Conservation (phyloP, 305 asterid species). For the Fraxinus angustifolia region DNA sequence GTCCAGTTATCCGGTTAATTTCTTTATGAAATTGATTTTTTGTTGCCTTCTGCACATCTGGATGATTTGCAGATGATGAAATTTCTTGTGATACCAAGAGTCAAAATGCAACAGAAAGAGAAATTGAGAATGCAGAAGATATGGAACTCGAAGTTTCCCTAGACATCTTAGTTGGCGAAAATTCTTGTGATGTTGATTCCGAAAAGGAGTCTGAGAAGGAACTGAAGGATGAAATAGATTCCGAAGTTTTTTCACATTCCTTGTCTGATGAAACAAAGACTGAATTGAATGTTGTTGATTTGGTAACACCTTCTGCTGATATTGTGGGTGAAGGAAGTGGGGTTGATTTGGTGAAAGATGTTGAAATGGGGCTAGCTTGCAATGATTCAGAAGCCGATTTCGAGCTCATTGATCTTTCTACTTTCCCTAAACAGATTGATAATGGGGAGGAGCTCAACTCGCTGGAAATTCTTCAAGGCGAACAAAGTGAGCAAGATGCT, state of each 20-base stretch:
- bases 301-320: background rate
- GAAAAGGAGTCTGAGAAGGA: background rate
- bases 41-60: background rate
- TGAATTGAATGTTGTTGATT: background rate
- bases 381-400: background rate
- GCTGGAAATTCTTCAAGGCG: background rate
- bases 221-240: background rate
- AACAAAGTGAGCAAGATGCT: background rate
- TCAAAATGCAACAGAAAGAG: slow-evolving; percentile 7
- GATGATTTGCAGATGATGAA: slow-evolving; percentile 7
- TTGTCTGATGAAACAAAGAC: slow-evolving; percentile 3
- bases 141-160: background rate
- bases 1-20: background rate
- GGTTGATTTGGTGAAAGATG: background rate
- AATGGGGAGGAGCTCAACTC: background rate
- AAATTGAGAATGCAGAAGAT: background rate
- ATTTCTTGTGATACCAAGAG: background rate
- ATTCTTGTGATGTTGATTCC: background rate
- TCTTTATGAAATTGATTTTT: background rate
- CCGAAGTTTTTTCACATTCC: background rate
- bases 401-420: background rate
- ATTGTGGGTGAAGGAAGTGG: slow-evolving; percentile 2
- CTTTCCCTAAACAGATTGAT: background rate
- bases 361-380: background rate
- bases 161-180: background rate